Conservation (phyloP, 768 basidiomycete species). For the Hypholoma sublateritium region DNA sequence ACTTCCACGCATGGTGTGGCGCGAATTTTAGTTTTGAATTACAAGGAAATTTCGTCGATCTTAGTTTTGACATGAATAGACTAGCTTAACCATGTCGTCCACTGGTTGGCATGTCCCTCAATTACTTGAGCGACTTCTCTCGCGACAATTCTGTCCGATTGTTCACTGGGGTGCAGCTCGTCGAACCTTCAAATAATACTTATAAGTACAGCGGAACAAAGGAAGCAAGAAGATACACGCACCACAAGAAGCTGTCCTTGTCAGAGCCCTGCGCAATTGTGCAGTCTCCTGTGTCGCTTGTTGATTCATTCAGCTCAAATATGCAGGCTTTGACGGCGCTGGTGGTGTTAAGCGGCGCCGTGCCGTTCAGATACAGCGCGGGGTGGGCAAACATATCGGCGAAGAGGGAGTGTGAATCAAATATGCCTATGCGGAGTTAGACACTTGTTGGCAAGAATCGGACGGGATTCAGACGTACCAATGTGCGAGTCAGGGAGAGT, state of each 20-base stretch:
- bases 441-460: background rate
- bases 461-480: conserved; percentile 34
- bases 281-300: conserved; percentile 26
- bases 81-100: conserved; percentile 53
- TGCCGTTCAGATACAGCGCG: conserved; percentile 57
- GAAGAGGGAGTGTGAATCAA: conserved; percentile 63
- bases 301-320: conserved; percentile 31
- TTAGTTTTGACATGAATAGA: too few species aligned
- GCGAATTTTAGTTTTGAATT: too few species aligned
- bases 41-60: background rate
- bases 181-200: conserved; percentile 36
- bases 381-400: conserved; percentile 57
- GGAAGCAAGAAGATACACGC: conserved; percentile 15
- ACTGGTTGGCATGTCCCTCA: conserved; percentile 40
- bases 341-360: conserved; percentile 58
- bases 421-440: conserved; percentile 39
- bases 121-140: conserved; percentile 49
- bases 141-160: conserved; percentile 53
- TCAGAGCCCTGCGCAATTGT: conserved; percentile 41
- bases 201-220: conserved; percentile 3
- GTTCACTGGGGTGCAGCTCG: conserved; percentile 62
- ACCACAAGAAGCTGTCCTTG: conserved; percentile 64
- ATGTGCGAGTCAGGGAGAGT: conserved; percentile 54
- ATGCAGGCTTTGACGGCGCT: conserved; percentile 51
- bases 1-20: too few species aligned